Conservation (phyloP, 2,329 filamentous ascomycete genomes). For the Phoma herbarum region DNA sequence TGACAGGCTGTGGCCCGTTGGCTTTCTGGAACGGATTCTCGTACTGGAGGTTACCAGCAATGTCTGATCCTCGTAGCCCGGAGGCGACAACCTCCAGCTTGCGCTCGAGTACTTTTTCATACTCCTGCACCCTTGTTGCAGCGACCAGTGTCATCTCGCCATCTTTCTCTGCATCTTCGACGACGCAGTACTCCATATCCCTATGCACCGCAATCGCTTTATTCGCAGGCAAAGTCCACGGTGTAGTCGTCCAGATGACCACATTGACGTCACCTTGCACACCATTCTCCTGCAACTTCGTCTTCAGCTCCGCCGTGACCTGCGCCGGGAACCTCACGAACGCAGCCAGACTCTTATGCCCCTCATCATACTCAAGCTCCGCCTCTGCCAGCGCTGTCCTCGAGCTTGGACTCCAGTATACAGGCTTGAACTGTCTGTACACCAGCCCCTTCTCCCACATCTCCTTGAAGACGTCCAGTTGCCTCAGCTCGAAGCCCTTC, state of each 20-base stretch:
- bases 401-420: constrained; percentile 86
- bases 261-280: constrained; percentile 64
- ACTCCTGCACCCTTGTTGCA: constrained; percentile 70
- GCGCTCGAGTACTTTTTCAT: constrained; percentile 43
- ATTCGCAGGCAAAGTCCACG: constrained; percentile 96
- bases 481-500: constrained; percentile 74
- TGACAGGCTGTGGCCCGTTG: constrained; percentile 71
- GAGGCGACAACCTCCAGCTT: constrained; percentile 61
- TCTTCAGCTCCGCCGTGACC: constrained; percentile 54
- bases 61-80: constrained; percentile 69
- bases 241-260: constrained; percentile 99
- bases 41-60: constrained; percentile 72
- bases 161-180: constrained; percentile 55
- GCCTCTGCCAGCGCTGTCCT: constrained; percentile 82
- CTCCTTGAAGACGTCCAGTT: constrained; percentile 77
- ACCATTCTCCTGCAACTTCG: constrained; percentile 23
- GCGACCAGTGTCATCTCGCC: constrained; percentile 75
- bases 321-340: constrained; percentile 80
- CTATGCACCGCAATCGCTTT: constrained; percentile 83
- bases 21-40: constrained; percentile 72
- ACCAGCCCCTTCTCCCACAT: constrained; percentile 76
- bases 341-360: constrained; percentile 75
- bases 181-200: constrained; percentile 76
- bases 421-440: constrained; percentile 80
- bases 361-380: constrained; percentile 83